phyloP scores from a whole-genome alignment of 2,329 filamentous ascomycete species.

The Pseudocercospora fuligena region DNA sequence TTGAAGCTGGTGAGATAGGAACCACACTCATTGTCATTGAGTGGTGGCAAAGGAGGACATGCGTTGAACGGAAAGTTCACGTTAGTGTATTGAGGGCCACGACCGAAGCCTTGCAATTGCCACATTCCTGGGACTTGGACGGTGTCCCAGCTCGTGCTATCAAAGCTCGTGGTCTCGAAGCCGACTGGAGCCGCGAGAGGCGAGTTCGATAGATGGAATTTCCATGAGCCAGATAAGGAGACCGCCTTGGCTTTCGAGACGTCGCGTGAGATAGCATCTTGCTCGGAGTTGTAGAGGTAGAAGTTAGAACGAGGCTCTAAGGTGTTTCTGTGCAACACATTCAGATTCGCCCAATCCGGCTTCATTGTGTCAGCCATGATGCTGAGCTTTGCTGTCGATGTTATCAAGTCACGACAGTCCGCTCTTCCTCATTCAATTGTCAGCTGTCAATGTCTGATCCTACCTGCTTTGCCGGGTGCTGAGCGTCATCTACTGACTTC shows the following conservation, averaged over 20 bases:
- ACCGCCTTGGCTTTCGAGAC: constrained; percentile 38
- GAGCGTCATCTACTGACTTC: neutral
- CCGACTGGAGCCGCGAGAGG: constrained; percentile 44
- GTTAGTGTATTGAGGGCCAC: constrained; percentile 70
- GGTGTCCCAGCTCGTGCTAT: constrained; percentile 53
- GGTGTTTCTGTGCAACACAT: constrained; percentile 64
- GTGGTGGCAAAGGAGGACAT: constrained; percentile 65
- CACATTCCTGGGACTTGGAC: constrained; percentile 64
- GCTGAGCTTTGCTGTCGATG: neutral
- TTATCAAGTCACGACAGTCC: neutral
- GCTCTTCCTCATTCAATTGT: neutral
- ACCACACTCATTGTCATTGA: constrained; percentile 66
- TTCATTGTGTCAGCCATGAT: constrained; percentile 18
- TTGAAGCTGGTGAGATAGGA: constrained; percentile 63
- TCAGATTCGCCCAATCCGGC: constrained; percentile 67
- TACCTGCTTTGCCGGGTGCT: neutral
- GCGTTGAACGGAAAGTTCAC: constrained; percentile 64
- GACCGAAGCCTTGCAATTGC: constrained; percentile 71
- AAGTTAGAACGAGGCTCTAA: constrained; percentile 63
- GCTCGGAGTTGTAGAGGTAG: constrained; percentile 56
- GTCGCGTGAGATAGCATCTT: constrained; percentile 54
- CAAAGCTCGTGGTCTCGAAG: constrained; percentile 41
- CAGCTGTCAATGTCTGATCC: neutral
- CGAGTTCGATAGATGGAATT: constrained; percentile 45
- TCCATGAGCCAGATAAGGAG: constrained; percentile 45